Conservation (phyloP, 2,329 filamentous ascomycete species). For the Neofusicoccum ribis region DNA sequence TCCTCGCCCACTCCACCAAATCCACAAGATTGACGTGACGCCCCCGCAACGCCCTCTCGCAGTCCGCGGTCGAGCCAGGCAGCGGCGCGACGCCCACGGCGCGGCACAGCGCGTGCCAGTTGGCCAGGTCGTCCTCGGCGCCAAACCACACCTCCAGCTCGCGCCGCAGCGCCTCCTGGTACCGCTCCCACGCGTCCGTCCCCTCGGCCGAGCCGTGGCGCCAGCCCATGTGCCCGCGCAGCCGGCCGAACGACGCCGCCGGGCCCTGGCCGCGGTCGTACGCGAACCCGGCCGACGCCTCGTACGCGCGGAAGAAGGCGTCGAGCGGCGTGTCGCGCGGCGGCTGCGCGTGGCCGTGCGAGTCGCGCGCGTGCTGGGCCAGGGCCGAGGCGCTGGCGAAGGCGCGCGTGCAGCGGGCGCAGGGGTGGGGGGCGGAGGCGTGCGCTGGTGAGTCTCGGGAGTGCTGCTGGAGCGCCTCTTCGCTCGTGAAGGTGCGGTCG, state of each 20-base stretch:
- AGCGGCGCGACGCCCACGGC: slow-evolving; percentile 22
- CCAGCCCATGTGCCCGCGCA: not conserved
- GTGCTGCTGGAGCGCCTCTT: not conserved
- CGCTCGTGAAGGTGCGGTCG: not conserved
- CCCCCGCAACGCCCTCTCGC: not conserved
- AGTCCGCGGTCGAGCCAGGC: not conserved
- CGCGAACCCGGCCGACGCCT: too few relatives aligned
- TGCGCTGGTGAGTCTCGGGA: not conserved
- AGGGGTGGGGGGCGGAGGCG: not conserved
- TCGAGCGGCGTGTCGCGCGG: not conserved
- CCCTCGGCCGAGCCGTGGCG: too few relatives aligned
- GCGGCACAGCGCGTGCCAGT: slow-evolving; percentile 24
- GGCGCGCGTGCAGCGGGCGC: not conserved
- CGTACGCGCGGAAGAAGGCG: too few relatives aligned
- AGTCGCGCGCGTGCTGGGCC: too few relatives aligned
- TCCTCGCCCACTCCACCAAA: slow-evolving; percentile 22
- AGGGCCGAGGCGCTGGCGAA: not conserved
- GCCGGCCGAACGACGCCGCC: not conserved
- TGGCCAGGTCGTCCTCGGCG: slow-evolving; percentile 21
- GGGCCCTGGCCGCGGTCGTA: not conserved
- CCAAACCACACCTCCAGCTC: slow-evolving; percentile 25
- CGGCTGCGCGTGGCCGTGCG: not conserved
- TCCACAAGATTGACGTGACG: slow-evolving; percentile 25
- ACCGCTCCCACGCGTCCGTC: slow-evolving; percentile 20
- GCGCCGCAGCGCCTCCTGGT: slow-evolving; percentile 21